A percentile compares a stretch with the other conserved stretches of the same genome.
Conservation (phyloP, 176 grass and related monocot genomes). For the Cymbopogon citratus region DNA sequence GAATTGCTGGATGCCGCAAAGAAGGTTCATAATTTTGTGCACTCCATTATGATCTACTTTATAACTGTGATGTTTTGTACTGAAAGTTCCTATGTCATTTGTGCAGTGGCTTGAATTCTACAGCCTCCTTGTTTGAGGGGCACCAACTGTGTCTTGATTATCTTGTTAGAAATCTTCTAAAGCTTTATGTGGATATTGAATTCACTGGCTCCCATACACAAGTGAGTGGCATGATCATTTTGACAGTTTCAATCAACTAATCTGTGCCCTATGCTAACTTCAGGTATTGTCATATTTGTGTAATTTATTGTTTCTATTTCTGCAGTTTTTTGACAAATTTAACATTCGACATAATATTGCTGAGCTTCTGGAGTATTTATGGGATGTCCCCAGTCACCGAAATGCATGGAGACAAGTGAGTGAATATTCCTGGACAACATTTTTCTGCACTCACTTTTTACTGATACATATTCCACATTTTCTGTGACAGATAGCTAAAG, state of each 20-base stretch:
- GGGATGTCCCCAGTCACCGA: constrained; percentile 90
- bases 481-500: constrained; percentile 67
- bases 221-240: constrained; percentile 32
- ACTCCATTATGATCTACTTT: constrained; percentile 2
- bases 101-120: constrained; percentile 61
- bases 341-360: constrained; percentile 97
- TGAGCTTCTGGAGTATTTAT: constrained; percentile 94
- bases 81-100: constrained; percentile 20
- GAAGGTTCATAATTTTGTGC: constrained; percentile 49
- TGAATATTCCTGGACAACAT: constrained; percentile 12
- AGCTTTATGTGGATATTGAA: constrained; percentile 99
- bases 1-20: constrained; percentile 90
- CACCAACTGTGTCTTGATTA: constrained; percentile 82
- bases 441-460: background rate
- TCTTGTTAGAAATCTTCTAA: constrained; percentile 93
- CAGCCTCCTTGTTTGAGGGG: constrained; percentile 86
- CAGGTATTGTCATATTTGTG: background rate
- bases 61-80: background rate
- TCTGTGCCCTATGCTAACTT: background rate
- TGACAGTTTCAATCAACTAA: background rate
- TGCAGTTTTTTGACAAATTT: constrained; percentile 96
- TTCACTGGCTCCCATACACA: constrained; percentile 97
- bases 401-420: constrained; percentile 85
- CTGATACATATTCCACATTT: constrained; percentile 16
- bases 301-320: constrained; percentile 17